Evolutionary conservation across 352 stramenopile species (phyloP), one percentile per base, ranked within the genome.

Genomic region (Globisporangium lucens): DNA sequence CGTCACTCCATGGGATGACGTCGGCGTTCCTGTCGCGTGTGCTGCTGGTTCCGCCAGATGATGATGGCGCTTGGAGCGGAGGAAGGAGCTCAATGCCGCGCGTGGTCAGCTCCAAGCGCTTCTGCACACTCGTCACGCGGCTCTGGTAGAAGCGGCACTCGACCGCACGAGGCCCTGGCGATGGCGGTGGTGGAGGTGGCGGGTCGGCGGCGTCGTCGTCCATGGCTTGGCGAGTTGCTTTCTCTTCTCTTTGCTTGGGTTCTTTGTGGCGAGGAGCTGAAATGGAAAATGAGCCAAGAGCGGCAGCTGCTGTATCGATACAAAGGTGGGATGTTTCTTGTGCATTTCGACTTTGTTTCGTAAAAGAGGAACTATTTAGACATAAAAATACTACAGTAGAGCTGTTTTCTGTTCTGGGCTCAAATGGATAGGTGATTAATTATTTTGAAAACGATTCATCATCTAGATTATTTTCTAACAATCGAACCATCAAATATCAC

Each of bases 61-160:
- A 33, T 65, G n/a, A 46, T n/a, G 33, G 56, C 15, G 3, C 6
- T 12, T 43, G 30, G 2, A 8, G 43, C 29, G 33, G 47, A 10
- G 33, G n/a, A 12, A 62, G 29, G 24, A 68, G 53, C 53, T 68
- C 53, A 15, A 68, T 57, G 53, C 63, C 63, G 53, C 63, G 53
- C 36, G 63, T 9, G 8, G 63, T 49, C 8, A 68, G 63, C 38
- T 56, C 24, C 52, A 68, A 15, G 1, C n/a, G 53, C 36, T 68
- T 68, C 8, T n/a, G 12, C 12, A 53, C 63, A 22, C 63, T 68
- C 52, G n/a, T 22, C 2, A 52, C 63, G 12, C 55, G 53, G 53
- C 52, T 68, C 53, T 68, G 63, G 38, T 68, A 68, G 63, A 63
- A 68, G 30, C 53, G 53, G 30, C 63, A 68, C 51, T 68, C 63